Base-by-base conservation (phyloP, 164 flowering plant species). In the Macadamia tetraphylla region DNA sequence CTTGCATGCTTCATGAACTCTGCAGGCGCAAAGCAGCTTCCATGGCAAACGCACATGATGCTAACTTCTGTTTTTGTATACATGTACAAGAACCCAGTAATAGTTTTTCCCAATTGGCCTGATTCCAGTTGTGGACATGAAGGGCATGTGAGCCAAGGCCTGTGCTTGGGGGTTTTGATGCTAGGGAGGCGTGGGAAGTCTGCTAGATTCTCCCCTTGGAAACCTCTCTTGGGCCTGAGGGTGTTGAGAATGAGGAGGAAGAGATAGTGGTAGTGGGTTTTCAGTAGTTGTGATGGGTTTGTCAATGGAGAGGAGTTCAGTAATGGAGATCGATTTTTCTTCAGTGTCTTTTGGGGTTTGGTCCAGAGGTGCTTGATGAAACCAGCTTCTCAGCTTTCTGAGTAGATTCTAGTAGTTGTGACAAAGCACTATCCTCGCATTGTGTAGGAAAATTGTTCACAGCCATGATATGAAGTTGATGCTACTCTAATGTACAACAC, bases 1-100 rank as follows among this genome's bases (percentile, higher is more conserved):
- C 96, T 93, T 0, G 93, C 91, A 71, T 88, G 94, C 78, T 80
- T 73, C 62, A 90, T 86, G 55, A 90, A 90, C 78, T 80, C 88
- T 1, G 88, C 85, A 0, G 96, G 96, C 1, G 89, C 77, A 70
- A 90, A 85, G 3, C 82, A 84, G 60, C 62, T 76, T 48, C 96
- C 96, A 74, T 90, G 96, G 79, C 96, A 90, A 9, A 87, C 89
- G 63, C 96, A 90, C 18, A 88, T 63, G 7, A 88, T 88, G 76
- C 81, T 80, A 6, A 90, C 84, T 76, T 90, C 93, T 7, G 79
- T 31, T 48, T 82, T 84, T 2, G 81, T 74, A 61, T 88, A 90
- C 65, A 81, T 79, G 75, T 86, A 85, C 79, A 90, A 73, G 66
- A 90, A 83, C 35, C 93, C 93, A 9, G 72, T 82, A 1, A 90